These are phyloP conservation scores for Xenoacremonium recifei DNA, from an alignment of 2,329 filamentous ascomycete genomes.

Conservation along the genomic window DNA sequence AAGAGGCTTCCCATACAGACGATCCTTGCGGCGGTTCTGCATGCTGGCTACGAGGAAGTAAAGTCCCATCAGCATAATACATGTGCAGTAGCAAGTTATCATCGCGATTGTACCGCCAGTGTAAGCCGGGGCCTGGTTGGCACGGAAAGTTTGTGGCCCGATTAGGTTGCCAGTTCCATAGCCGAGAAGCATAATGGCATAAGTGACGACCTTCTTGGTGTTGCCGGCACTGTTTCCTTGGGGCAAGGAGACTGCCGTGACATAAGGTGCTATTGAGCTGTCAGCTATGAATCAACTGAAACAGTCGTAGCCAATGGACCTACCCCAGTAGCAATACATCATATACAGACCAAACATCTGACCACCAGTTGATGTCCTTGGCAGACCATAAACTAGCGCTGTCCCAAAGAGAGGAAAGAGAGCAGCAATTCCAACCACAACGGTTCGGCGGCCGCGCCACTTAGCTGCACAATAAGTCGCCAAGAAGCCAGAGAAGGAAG, in stretches of 20 bases:
- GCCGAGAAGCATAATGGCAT: constrained; percentile 43
- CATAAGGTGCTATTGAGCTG: constrained; percentile 1
- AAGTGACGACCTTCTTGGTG: constrained; percentile 38
- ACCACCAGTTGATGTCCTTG: background rate
- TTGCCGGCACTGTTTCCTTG: constrained; percentile 30
- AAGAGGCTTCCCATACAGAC: constrained; percentile 13
- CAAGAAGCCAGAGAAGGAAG: background rate
- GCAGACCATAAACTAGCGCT: constrained; percentile 1
- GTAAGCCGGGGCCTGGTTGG: constrained; percentile 32
- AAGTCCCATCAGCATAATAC: background rate
- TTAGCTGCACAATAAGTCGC: background rate
- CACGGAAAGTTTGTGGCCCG: constrained; percentile 36
- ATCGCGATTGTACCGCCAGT: constrained; percentile 2
- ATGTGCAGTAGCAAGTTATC: constrained; percentile 3
- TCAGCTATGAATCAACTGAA: too few species aligned
- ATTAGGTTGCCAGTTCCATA: constrained; percentile 37
- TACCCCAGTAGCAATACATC: background rate
- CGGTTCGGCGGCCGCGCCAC: constrained; percentile 1
- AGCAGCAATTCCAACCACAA: constrained; percentile 1
- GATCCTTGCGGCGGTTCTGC: constrained; percentile 6
- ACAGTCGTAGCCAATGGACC: too few species aligned
- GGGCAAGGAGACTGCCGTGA: background rate
- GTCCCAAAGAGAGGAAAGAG: constrained; percentile 2
- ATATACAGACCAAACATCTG: background rate
- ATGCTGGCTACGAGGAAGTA: background rate